Conservation (phyloP, 2,329 filamentous ascomycete genomes). For the Exophiala aquamarina region DNA sequence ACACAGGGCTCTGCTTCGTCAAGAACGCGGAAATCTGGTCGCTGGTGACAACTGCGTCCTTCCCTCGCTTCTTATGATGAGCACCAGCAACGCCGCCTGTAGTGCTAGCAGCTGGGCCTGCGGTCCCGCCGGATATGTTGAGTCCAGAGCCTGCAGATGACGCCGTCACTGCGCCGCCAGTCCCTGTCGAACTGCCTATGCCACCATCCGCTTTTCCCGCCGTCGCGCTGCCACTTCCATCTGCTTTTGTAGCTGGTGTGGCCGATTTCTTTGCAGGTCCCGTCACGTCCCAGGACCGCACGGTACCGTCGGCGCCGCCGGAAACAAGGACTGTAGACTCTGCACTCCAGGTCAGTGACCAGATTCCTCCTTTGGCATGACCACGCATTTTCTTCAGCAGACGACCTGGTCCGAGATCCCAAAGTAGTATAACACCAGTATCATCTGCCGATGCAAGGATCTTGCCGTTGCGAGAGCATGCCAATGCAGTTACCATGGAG, state of each 20-base stretch:
- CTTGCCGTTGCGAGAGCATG: slow-evolving; percentile 84
- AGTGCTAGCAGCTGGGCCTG: slow-evolving; percentile 40
- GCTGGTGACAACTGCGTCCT: slow-evolving; percentile 84
- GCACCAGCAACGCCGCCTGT: slow-evolving; percentile 45
- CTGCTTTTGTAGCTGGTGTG: slow-evolving; percentile 46
- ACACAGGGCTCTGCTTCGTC: slow-evolving; percentile 93
- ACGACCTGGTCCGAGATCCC: slow-evolving; percentile 85
- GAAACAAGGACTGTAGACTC: slow-evolving; percentile 90
- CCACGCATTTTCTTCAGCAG: slow-evolving; percentile 90
- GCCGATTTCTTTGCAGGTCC: slow-evolving; percentile 62
- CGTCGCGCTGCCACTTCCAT: slow-evolving; percentile 6
- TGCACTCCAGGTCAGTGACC: slow-evolving; percentile 88
- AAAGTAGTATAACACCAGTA: slow-evolving; percentile 86
- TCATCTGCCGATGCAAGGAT: slow-evolving; percentile 88
- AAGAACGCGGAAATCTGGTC: slow-evolving; percentile 95
- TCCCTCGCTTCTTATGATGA: slow-evolving; percentile 67
- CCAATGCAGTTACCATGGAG: slow-evolving; percentile 79
- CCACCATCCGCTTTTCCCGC: slow-evolving; percentile 6
- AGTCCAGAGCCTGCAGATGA: slow-evolving; percentile 38
- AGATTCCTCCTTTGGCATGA: slow-evolving; percentile 90
- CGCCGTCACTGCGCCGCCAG: slow-evolving; percentile 36
- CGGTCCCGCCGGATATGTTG: slow-evolving; percentile 29
- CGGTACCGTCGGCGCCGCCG: slow-evolving; percentile 86
- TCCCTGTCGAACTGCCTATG: slow-evolving; percentile 46
- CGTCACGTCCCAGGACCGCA: slow-evolving; percentile 90